phyloP scores from a whole-genome alignment of 176 grass and related monocot genomes.

The Oryza nivara region DNA sequence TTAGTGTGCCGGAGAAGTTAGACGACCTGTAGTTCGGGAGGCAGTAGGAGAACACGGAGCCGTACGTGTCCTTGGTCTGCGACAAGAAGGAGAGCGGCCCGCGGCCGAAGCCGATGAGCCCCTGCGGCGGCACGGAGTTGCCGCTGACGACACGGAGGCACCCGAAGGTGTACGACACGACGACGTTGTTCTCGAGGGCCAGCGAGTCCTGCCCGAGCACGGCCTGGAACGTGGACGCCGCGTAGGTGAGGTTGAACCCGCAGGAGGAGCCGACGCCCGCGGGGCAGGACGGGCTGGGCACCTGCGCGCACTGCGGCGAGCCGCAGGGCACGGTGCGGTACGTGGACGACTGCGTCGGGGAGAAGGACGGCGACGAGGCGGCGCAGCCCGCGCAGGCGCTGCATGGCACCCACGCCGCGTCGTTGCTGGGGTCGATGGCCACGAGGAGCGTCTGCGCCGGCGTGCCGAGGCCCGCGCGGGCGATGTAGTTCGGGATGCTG shows the following conservation, averaged over 20 bases:
- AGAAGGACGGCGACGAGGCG: conserved; percentile 41
- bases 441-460: conserved; percentile 66
- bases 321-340: conserved; percentile 61
- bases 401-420: conserved; percentile 80
- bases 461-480: conserved; percentile 61
- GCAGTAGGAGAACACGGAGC: conserved; percentile 79
- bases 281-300: conserved; percentile 55
- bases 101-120: conserved; percentile 77
- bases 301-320: conserved; percentile 56
- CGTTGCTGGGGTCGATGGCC: conserved; percentile 86
- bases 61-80: conserved; percentile 64
- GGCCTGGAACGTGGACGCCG: conserved; percentile 61
- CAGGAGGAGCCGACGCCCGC: conserved; percentile 33
- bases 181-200: conserved; percentile 39
- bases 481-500: conserved; percentile 75
- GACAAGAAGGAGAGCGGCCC: conserved; percentile 73
- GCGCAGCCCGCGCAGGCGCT: conserved; percentile 58
- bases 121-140: conserved; percentile 62
- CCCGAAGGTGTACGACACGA: conserved; percentile 63
- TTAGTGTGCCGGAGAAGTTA: conserved; percentile 77
- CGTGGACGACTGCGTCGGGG: conserved; percentile 49
- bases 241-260: conserved; percentile 69
- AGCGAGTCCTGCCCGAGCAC: conserved; percentile 63
- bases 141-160: conserved; percentile 62
- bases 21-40: conserved; percentile 76